phyloP scores from a whole-genome alignment of 192 early-diverging fungal species.

The Linnemannia zychae region DNA sequence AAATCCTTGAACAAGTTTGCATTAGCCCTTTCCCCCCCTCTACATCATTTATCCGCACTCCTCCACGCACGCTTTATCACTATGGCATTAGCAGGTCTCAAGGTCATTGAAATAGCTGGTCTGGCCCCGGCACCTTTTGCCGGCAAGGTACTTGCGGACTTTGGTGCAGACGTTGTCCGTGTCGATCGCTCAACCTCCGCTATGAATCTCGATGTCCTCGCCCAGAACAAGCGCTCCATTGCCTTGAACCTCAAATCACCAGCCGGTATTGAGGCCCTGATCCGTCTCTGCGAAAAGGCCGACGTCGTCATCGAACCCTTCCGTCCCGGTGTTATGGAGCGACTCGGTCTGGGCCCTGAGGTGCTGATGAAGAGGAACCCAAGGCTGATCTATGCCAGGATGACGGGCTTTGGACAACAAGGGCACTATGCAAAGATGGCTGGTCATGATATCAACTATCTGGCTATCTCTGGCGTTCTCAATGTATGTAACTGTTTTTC shows the following conservation, averaged over 20 bases:
- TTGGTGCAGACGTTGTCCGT: slow-evolving; percentile 76
- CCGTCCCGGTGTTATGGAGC: slow-evolving; percentile 79
- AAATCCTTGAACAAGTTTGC: neutral
- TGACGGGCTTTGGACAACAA: slow-evolving; percentile 79
- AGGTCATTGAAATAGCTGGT: slow-evolving; percentile 77
- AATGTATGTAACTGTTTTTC: slow-evolving; percentile 50
- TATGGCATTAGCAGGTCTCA: slow-evolving; percentile 58
- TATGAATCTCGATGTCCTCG: slow-evolving; percentile 61
- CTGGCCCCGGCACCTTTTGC: slow-evolving; percentile 78
- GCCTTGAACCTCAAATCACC: slow-evolving; percentile 70
- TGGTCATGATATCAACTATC: slow-evolving; percentile 79
- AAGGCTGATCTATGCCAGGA: slow-evolving; percentile 68
- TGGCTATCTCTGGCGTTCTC: slow-evolving; percentile 73
- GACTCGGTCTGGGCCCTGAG: slow-evolving; percentile 73
- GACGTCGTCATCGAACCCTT: slow-evolving; percentile 79
- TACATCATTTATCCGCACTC: neutral
- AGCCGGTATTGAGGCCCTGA: slow-evolving; percentile 59
- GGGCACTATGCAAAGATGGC: slow-evolving; percentile 66
- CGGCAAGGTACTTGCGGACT: slow-evolving; percentile 76
- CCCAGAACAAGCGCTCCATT: slow-evolving; percentile 74
- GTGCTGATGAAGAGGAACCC: slow-evolving; percentile 68
- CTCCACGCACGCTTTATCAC: slow-evolving; percentile 9
- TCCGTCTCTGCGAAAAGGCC: slow-evolving; percentile 58
- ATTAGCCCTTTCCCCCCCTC: neutral
- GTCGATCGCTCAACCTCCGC: slow-evolving; percentile 62